Evolutionary conservation across 78 protist species (phyloP), one percentile per base, ranked within the genome.

Genomic region (Cavenderia fasciculata): DNA sequence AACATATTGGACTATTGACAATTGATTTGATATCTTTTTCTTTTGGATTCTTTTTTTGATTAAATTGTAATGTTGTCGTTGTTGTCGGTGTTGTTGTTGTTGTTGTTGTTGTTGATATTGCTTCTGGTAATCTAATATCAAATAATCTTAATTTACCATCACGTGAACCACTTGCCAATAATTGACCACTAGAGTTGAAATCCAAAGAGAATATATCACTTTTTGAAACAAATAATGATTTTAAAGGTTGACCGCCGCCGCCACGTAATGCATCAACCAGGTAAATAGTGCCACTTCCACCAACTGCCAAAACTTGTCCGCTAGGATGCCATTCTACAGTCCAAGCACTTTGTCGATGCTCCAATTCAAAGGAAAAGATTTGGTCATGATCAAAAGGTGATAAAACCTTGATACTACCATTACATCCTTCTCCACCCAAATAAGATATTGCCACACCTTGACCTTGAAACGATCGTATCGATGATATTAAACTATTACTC

Each of bases 81-180:
- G 3, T 36, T 10, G 18, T 18, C 31, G 19, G 4, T 34, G 31
- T 47, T 23, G 19, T 19, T 46, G 4, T 14, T 46, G 12, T 49
- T 41, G 31, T 11, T 29, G 31, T 44, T 6, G 10, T 51, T 51
- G 59, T 29, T 46, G 10, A 33, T 34, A 23, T 10, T 31, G 43
- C 5, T 21, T 51, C 29, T 51, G 23, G 5, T 23, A 46, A 16
- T 68, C 90, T 49, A 21, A 68, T 10, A n/a, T 82, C 90, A 23
- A 57, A n/a, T 0, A 71, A 38, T 52, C 78, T 46, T n/a, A 82
- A 59, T 3, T 27, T 16, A 18, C 90, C 90, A 68, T 82, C 78
- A 41, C 90, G 34, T 41, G 90, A 82, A 0, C 90, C 90, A 33
- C 68, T 82, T 31, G 56, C 65, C 56, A 82, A 41, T 21, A 68